Evolutionary conservation across 768 basidiomycete species (phyloP), one percentile per base, ranked within the genome.

Genomic region (Russula dissimulans): DNA sequence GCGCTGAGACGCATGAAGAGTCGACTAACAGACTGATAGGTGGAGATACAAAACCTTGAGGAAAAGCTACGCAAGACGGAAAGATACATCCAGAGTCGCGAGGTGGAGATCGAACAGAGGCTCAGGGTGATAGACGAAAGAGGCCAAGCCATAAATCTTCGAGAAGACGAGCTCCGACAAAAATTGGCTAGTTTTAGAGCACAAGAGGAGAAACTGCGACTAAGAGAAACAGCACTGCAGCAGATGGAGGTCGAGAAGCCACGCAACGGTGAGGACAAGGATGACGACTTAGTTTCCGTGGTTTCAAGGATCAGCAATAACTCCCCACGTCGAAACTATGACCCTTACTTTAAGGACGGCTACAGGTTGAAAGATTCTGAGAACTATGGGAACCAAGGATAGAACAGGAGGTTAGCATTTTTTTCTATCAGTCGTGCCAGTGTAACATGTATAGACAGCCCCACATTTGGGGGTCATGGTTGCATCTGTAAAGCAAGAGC

Each of bases 41-140:
- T 41, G 10, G 26, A 18, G 57, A 47, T 36, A 11, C 62, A 54
- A 59, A 42, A 34, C n/a, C 66, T 67, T 51, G 73, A 75, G 54
- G 73, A 71, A 48, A 73, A 66, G 17, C 60, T 56, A 22, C 44
- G 59, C 55, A 43, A 54, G 53, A 60, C 56, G 45, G 56, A 60
- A 18, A 42, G 22, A 50, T 18, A 36, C 11, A n/a, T 38, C 32
- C 36, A 12, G 34, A 26, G 22, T 50, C 34, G 49, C 49, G 36
- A 50, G n/a, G 34, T 34, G n/a, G 36, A 50, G 18, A 50, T 49
- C n/a, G 34, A 50, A 10, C 4, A 36, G n/a, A 34, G 2, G 32
- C 48, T 50, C 32, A n/a, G 4, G n/a, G 49, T 17, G 4, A 34
- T n/a, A 9, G 17, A 36, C 3, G 34, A 50, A 50, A 50, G 49